These are phyloP conservation scores for Azolla pinnata DNA, from an alignment of 75 land plant species.

Conservation along the genomic window DNA sequence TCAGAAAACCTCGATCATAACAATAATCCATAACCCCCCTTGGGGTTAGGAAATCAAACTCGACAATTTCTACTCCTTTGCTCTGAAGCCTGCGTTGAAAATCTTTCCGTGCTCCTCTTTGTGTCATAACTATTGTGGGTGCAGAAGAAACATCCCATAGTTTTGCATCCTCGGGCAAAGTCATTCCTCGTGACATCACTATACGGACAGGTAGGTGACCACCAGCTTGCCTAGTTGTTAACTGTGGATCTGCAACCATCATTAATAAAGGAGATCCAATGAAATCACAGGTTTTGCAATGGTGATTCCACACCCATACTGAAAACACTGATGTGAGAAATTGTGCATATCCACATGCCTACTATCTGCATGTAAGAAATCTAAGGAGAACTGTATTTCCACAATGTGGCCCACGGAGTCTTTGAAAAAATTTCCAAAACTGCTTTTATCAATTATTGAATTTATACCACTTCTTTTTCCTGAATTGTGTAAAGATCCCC, in stretches of 20 bases:
- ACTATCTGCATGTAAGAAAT: no score
- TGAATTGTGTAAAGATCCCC: no score
- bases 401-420: no score
- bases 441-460: no score
- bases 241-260: constrained; percentile 72
- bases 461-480: no score
- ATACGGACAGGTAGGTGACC: constrained; percentile 73
- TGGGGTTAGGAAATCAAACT: constrained; percentile 83
- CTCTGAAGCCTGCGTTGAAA: constrained; percentile 62
- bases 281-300: no score
- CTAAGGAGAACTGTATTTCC: no score
- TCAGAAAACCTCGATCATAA: constrained; percentile 80
- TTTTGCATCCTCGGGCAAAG: constrained; percentile 74
- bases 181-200: constrained; percentile 79
- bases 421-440: no score
- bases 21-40: constrained; percentile 89
- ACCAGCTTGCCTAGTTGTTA: constrained; percentile 96
- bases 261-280: no score
- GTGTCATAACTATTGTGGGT: constrained; percentile 87
- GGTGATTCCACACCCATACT: no score
- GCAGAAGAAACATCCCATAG: constrained; percentile 71
- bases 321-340: no score
- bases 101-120: constrained; percentile 74
- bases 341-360: no score
- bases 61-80: constrained; percentile 96